Conservation (phyloP, 1,139 yeast species). For the Lodderomyces metapsilosis region DNA sequence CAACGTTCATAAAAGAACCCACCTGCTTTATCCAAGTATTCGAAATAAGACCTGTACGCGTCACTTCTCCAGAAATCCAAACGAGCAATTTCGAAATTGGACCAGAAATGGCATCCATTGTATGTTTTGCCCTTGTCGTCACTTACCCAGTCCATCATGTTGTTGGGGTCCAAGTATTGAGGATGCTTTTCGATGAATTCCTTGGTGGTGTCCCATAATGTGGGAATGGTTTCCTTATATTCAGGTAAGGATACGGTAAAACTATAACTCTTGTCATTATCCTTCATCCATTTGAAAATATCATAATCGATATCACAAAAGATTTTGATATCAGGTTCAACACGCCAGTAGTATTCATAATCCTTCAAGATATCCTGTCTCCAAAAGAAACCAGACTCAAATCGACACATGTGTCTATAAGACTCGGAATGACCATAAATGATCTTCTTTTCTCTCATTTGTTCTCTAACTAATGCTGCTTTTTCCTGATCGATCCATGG, state of each 20-base stretch:
- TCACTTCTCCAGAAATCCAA: slow-evolving; percentile 72
- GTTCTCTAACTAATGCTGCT: slow-evolving; percentile 52
- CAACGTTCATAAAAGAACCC: slow-evolving; percentile 91
- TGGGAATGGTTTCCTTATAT: slow-evolving; percentile 73
- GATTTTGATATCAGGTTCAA: slow-evolving; percentile 79
- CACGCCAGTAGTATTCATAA: slow-evolving; percentile 91
- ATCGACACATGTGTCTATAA: slow-evolving; percentile 89
- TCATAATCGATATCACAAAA: slow-evolving; percentile 83
- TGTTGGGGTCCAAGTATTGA: slow-evolving; percentile 61
- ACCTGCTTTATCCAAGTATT: slow-evolving; percentile 71
- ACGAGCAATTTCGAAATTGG: slow-evolving; percentile 79
- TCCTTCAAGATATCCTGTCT: slow-evolving; percentile 69
- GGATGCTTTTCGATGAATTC: slow-evolving; percentile 65
- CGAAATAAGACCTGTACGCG: slow-evolving; percentile 68
- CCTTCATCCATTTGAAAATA: slow-evolving; percentile 77
- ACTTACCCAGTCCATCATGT: slow-evolving; percentile 70
- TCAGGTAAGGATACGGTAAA: slow-evolving; percentile 85
- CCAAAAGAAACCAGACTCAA: slow-evolving; percentile 86
- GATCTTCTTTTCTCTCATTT: slow-evolving; percentile 50
- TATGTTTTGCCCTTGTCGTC: slow-evolving; percentile 67
- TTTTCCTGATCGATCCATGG: slow-evolving; percentile 56
- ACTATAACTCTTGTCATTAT: slow-evolving; percentile 69
- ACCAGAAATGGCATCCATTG: slow-evolving; percentile 87
- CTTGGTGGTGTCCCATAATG: slow-evolving; percentile 78
- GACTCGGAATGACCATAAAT: slow-evolving; percentile 62